Conservation (phyloP, 2,329 filamentous ascomycete species). For the Calonectria naviculata region DNA sequence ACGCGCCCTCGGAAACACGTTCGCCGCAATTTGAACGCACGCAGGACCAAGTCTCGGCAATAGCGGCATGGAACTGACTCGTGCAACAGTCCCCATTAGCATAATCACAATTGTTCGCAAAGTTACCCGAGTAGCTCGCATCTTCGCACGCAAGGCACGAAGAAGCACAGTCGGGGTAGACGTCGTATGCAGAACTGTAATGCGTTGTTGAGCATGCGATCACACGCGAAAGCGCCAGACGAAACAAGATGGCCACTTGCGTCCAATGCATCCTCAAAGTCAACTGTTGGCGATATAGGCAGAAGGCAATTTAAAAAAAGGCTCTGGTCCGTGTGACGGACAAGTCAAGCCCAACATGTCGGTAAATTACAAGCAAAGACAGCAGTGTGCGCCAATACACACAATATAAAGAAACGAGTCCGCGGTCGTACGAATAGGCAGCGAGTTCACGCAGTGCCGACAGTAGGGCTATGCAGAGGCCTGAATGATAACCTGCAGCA, state of each 20-base stretch:
- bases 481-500: too few species aligned
- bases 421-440: too few species aligned
- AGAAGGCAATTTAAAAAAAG: neutral
- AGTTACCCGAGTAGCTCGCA: constrained; percentile 9
- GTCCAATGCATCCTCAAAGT: neutral
- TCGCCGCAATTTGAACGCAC: neutral
- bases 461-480: too few species aligned
- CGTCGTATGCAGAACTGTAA: constrained; percentile 1
- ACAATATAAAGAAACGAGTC: too few species aligned
- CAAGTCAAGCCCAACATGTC: too few species aligned
- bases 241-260: neutral
- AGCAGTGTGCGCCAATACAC: too few species aligned
- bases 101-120: constrained; percentile 24
- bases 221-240: neutral
- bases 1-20: neutral
- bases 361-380: too few species aligned
- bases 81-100: constrained; percentile 11
- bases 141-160: constrained; percentile 8
- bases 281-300: neutral
- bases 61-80: constrained; percentile 6
- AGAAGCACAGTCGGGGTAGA: constrained; percentile 8
- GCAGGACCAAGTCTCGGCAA: constrained; percentile 15
- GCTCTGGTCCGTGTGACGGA: neutral
- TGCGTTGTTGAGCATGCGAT: constrained; percentile 8
- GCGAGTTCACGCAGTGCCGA: too few species aligned